Evolutionary conservation across 768 basidiomycete genomes (phyloP).

Genomic region (Amanita brunnescens): DNA sequence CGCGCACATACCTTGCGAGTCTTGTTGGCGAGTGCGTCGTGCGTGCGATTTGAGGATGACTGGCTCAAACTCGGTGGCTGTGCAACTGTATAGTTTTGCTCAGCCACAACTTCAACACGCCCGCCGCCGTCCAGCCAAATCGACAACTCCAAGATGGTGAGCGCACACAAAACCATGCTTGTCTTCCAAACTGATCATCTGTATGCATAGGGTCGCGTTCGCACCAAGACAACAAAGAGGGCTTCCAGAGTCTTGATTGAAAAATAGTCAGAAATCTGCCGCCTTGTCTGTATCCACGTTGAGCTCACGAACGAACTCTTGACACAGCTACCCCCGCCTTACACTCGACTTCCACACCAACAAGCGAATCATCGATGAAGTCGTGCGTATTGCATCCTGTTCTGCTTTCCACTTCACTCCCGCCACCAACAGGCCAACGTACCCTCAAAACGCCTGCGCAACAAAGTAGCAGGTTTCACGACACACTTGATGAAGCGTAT

Average conservation of each 20-base stretch:
- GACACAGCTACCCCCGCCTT: constrained; percentile 86
- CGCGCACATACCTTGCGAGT: constrained; percentile 32
- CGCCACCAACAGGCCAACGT: constrained; percentile 75
- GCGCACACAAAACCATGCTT: constrained; percentile 9
- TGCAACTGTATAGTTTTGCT: constrained; percentile 27
- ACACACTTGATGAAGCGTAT: constrained; percentile 99
- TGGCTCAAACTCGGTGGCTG: constrained; percentile 15
- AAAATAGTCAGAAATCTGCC: constrained; percentile 75
- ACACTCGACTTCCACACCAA: constrained; percentile 99
- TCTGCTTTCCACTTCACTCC: too few species aligned
- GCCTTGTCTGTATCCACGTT: background rate
- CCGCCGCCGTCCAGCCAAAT: constrained; percentile 5
- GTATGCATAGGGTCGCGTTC: constrained; percentile 83
- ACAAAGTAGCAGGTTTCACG: constrained; percentile 99
- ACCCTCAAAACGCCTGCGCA: constrained; percentile 96
- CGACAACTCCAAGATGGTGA: constrained; percentile 45
- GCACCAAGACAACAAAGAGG: constrained; percentile 99
- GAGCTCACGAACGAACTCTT: background rate
- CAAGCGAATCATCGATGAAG: constrained; percentile 98
- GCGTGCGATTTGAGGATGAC: constrained; percentile 14
- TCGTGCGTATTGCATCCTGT: constrained; percentile 36
- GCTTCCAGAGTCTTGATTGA: constrained; percentile 98
- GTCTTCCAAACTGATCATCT: constrained; percentile 12
- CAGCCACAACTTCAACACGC: constrained; percentile 27
- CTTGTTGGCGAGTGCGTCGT: constrained; percentile 14